Evolutionary conservation across 768 basidiomycete genomes (phyloP).

Genomic region (Termitomyces sp.): DNA sequence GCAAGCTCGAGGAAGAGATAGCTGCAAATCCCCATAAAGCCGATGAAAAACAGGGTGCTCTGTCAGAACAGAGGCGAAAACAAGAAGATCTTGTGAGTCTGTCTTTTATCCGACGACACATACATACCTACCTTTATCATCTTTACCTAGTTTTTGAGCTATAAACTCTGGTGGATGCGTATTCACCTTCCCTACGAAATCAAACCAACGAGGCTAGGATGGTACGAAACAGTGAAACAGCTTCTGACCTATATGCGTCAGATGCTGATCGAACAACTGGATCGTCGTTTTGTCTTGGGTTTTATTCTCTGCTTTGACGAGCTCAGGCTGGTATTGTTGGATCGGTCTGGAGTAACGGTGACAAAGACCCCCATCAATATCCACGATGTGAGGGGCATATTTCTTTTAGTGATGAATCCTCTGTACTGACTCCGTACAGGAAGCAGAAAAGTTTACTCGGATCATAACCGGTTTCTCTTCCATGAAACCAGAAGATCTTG

Average conservation of each 20-base stretch:
- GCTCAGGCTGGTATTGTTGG: background rate
- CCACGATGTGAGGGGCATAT: slow-evolving; percentile 1
- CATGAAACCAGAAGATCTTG: background rate
- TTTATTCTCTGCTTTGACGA: slow-evolving; percentile 2
- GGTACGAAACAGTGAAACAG: background rate
- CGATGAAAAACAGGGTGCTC: no score
- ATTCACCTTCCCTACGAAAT: background rate
- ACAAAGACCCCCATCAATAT: slow-evolving; percentile 8
- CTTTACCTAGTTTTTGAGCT: no score
- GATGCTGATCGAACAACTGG: slow-evolving; percentile 7
- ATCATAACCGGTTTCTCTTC: background rate
- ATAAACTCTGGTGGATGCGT: no score
- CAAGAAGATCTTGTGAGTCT: no score
- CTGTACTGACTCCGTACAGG: background rate
- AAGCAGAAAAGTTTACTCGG: background rate
- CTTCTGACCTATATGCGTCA: slow-evolving; percentile 2
- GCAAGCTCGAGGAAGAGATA: no score
- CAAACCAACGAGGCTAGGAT: background rate
- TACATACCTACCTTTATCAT: no score
- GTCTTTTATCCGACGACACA: no score
- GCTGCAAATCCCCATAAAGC: no score
- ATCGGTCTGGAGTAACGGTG: slow-evolving; percentile 7
- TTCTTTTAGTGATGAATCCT: background rate
- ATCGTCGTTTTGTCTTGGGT: no score
- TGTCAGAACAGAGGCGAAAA: no score